Evolutionary conservation across 2,329 filamentous ascomycete species (phyloP).

Genomic region (Dactylellina parvicollis): DNA sequence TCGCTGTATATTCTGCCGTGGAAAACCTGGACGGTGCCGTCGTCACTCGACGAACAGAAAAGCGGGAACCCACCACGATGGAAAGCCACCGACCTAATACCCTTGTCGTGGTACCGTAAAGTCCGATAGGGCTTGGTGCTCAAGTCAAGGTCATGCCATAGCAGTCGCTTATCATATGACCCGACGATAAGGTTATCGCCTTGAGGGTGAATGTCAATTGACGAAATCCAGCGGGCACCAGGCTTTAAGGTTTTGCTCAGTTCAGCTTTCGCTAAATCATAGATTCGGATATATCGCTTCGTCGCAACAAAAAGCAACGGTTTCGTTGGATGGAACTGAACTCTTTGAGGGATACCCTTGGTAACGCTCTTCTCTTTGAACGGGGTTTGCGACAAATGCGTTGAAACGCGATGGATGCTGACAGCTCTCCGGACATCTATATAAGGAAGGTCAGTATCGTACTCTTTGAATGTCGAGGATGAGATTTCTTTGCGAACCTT

Average conservation of each 20-base stretch:
- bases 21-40: slow-evolving; percentile 94
- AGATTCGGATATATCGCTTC: slow-evolving; percentile 89
- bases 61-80: slow-evolving; percentile 83
- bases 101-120: slow-evolving; percentile 90
- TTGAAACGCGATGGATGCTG: slow-evolving; percentile 92
- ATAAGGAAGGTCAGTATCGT: slow-evolving; percentile 21
- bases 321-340: slow-evolving; percentile 91
- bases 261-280: slow-evolving; percentile 90
- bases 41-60: slow-evolving; percentile 94
- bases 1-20: slow-evolving; percentile 95
- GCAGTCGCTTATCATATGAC: slow-evolving; percentile 88
- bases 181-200: slow-evolving; percentile 95
- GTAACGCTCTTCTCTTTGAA: slow-evolving; percentile 68
- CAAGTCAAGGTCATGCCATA: slow-evolving; percentile 97
- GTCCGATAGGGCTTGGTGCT: slow-evolving; percentile 93
- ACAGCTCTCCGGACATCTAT: slow-evolving; percentile 69
- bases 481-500: slow-evolving; percentile 66
- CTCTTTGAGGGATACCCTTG: slow-evolving; percentile 66
- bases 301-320: slow-evolving; percentile 97
- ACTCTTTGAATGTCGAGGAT: background rate
- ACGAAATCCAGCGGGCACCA: slow-evolving; percentile 92
- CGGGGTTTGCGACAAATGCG: slow-evolving; percentile 92
- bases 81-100: slow-evolving; percentile 87
- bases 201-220: slow-evolving; percentile 89
- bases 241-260: slow-evolving; percentile 93